Base-by-base conservation (phyloP, 164 flowering plant genomes). In the Macadamia tetraphylla region DNA sequence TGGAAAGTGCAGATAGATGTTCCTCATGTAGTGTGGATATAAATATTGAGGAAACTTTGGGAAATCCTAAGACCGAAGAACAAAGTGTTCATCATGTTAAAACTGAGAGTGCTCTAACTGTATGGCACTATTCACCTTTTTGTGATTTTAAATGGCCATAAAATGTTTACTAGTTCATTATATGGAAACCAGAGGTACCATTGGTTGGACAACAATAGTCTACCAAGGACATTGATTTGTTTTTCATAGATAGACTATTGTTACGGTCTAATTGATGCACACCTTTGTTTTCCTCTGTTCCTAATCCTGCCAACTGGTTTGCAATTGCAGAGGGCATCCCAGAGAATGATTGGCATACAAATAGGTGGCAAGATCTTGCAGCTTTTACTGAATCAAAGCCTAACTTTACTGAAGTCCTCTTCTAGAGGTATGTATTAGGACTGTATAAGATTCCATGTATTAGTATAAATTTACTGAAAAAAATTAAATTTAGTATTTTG, bases 341-440 rank as follows among this genome's bases (percentile, higher is more conserved):
- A 70, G 71, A 79, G 86, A 72, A 84, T 84, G 62, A 70, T 80
- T 51, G 81, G 85, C 75, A 68, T 82, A 49, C 81, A 79, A 55
- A 63, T 75, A 29, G 86, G 91, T 66, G 76, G 71, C 61, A 79
- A 77, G 67, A 70, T 83, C n/a, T 64, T 74, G 73, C 87, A 82
- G 51, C 71, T 75, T 70, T 59, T 84, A 61, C 69, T 80, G 72
- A 77, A 79, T 43, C 72, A 78, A 59, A 56, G 75, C 64, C 56
- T 71, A 13, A 75, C 69, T 61, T 74, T 79, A 58, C 76, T 80
- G 65, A 83, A 80, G 68, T 74, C 79, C 60, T 70, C 74, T 67
- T 74, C 76, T 32, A 74, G 73, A 82, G 92, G 88, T 83, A 73
- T 48, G 53, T 70, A 49, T 43, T 23, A 35, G 40, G 40, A 35